Evolutionary conservation across 1,284 basidiomycete species (phyloP).

Genomic region (Cryptococcus sp.): DNA sequence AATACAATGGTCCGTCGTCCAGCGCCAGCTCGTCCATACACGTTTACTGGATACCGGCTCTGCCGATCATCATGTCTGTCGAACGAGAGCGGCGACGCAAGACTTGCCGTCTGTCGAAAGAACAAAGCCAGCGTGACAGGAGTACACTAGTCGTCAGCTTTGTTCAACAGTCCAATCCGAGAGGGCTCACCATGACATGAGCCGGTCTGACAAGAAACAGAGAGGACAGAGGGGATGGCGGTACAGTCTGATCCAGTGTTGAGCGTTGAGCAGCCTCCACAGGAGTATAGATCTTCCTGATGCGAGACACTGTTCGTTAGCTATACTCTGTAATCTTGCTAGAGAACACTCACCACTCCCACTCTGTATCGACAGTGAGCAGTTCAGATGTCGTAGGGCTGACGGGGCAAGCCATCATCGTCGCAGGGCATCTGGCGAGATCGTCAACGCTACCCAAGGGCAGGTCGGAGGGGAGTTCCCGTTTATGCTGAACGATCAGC

Average conservation of each 20-base stretch:
- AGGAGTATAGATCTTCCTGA: slow-evolving; percentile 7
- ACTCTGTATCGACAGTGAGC: background rate
- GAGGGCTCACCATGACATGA: background rate
- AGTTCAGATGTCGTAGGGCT: background rate
- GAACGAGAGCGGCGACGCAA: background rate
- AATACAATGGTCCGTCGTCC: no score
- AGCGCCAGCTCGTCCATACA: no score
- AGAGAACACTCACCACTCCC: slow-evolving; percentile 6
- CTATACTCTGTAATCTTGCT: no score
- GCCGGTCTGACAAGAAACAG: slow-evolving; percentile 2
- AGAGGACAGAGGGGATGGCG: slow-evolving; percentile 3
- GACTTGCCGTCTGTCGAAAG: background rate
- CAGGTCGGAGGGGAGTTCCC: background rate
- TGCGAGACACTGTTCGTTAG: slow-evolving; percentile 1
- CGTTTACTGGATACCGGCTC: no score
- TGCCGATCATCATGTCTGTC: background rate
- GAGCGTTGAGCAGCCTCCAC: slow-evolving; percentile 10
- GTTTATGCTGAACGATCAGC: background rate
- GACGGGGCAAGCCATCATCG: slow-evolving; percentile 6
- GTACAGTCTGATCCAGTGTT: slow-evolving; percentile 4
- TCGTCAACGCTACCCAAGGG: slow-evolving; percentile 2
- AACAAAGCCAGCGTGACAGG: background rate
- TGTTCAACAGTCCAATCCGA: background rate
- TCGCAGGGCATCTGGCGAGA: slow-evolving; percentile 4
- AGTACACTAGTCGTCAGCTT: background rate